phyloP scores from a whole-genome alignment of 306 rosid species.

The Acacia confusa region DNA sequence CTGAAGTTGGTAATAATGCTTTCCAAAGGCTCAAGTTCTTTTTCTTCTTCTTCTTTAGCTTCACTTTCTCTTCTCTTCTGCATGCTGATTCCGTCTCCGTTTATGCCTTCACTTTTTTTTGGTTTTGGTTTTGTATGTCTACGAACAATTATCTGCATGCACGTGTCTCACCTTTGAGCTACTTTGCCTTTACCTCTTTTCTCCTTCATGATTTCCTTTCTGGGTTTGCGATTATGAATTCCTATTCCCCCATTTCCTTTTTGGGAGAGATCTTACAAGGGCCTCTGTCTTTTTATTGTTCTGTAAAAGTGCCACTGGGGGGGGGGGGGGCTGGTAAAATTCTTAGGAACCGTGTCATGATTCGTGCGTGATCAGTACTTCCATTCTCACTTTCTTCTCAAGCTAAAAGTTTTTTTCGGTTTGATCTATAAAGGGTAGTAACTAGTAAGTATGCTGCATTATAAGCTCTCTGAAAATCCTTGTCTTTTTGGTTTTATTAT shows the following conservation, averaged over 20 bases:
- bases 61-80: constrained; percentile 22
- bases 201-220: background rate
- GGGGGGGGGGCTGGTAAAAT: background rate
- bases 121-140: background rate
- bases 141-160: constrained; percentile 54
- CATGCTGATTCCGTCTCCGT: constrained; percentile 29
- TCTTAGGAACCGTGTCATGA: constrained; percentile 5
- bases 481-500: background rate
- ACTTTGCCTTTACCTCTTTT: constrained; percentile 11
- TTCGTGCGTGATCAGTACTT: constrained; percentile 37
- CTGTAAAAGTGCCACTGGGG: constrained; percentile 18
- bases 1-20: constrained; percentile 30
- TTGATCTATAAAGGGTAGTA: constrained; percentile 31
- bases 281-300: constrained; percentile 37
- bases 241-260: constrained; percentile 23
- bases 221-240: constrained; percentile 30
- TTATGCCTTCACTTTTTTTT: constrained; percentile 9
- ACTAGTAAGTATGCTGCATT: constrained; percentile 32
- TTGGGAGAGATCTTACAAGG: constrained; percentile 39
- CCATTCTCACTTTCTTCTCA: constrained; percentile 7
- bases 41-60: background rate
- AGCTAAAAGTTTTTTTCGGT: constrained; percentile 10
- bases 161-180: constrained; percentile 32
- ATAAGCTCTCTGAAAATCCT: background rate
- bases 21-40: background rate